Evolutionary conservation across 257 asterid species (phyloP).

Genomic region (Cinchona pubescens): DNA sequence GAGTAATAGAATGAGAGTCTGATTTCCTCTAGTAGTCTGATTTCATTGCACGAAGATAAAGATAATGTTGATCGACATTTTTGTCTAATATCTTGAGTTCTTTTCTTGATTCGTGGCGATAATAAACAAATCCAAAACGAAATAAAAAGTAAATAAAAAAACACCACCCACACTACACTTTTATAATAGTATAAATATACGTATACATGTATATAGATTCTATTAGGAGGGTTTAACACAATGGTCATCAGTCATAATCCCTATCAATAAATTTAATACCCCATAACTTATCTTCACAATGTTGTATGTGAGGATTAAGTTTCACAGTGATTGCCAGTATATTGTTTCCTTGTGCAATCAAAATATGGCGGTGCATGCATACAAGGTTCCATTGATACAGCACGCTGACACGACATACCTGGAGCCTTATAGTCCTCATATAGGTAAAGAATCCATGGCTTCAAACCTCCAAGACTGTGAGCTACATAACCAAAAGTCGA

Average conservation of each 20-base stretch:
- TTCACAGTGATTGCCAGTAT: slow-evolving; percentile 39
- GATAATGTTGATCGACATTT: no score
- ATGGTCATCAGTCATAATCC: background rate
- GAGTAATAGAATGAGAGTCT: no score
- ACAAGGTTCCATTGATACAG: slow-evolving; percentile 64
- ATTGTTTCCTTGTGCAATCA: slow-evolving; percentile 42
- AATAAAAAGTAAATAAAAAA: no score
- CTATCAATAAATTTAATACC: slow-evolving; percentile 57
- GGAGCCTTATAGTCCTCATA: slow-evolving; percentile 46
- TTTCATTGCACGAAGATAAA: no score
- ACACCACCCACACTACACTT: no score
- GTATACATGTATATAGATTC: no score
- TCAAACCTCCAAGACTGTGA: slow-evolving; percentile 73
- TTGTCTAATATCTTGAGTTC: no score
- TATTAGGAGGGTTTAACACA: background rate
- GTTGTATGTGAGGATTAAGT: slow-evolving; percentile 54
- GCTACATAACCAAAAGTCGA: slow-evolving; percentile 87
- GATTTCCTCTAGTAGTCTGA: no score
- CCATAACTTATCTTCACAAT: slow-evolving; percentile 69
- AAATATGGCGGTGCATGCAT: slow-evolving; percentile 66
- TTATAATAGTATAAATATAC: no score
- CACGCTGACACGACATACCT: slow-evolving; percentile 51
- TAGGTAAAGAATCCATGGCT: slow-evolving; percentile 72
- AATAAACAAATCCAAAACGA: no score
- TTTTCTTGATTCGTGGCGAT: no score